These are phyloP conservation scores for Tubosaeta sp. DNA, from an alignment of 768 basidiomycete genomes.

Conservation along the genomic window DNA sequence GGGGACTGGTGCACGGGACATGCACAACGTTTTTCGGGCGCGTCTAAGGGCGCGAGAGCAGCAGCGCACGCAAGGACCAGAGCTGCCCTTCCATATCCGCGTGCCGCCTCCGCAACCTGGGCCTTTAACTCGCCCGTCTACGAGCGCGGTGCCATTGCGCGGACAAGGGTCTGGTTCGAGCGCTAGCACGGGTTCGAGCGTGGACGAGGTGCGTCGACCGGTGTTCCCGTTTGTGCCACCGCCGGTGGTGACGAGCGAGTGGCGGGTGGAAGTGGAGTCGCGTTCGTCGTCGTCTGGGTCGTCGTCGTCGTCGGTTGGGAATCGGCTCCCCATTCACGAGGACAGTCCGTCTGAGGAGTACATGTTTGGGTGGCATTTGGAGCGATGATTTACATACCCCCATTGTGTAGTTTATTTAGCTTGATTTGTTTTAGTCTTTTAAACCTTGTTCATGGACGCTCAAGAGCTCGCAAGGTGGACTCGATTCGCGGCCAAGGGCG, in stretches of 20 bases:
- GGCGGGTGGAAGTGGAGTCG: conserved; percentile 14
- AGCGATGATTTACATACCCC: neutral
- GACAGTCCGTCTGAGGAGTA: conserved; percentile 15
- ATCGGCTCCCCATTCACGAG: conserved; percentile 20
- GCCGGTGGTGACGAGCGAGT: conserved; percentile 10
- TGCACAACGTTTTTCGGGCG: conserved; percentile 7
- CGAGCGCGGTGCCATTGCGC: conserved; percentile 2
- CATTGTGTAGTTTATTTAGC: too few species aligned
- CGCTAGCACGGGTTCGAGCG: conserved; percentile 11
- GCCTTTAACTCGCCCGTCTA: conserved; percentile 2
- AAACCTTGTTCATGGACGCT: conserved; percentile 50
- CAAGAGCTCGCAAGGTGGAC: conserved; percentile 75
- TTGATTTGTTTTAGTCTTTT: too few species aligned
- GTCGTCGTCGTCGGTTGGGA: conserved; percentile 7
- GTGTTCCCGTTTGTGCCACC: conserved; percentile 9
- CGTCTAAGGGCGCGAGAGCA: conserved; percentile 16
- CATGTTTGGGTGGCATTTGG: conserved; percentile 12
- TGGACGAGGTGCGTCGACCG: conserved; percentile 5
- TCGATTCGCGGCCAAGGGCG: conserved; percentile 79
- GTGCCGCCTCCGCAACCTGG: conserved; percentile 9
- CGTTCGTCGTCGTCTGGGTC: conserved; percentile 19
- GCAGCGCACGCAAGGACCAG: conserved; percentile 1
- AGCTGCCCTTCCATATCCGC: conserved; percentile 7
- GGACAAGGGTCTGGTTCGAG: conserved; percentile 19
- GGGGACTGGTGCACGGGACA: conserved; percentile 3